Percentiles rank a stretch among this genome's conserved stretches.
These are phyloP conservation scores for Albizia julibrissin DNA, from an alignment of 306 rosid genomes.

Conservation along the genomic window DNA sequence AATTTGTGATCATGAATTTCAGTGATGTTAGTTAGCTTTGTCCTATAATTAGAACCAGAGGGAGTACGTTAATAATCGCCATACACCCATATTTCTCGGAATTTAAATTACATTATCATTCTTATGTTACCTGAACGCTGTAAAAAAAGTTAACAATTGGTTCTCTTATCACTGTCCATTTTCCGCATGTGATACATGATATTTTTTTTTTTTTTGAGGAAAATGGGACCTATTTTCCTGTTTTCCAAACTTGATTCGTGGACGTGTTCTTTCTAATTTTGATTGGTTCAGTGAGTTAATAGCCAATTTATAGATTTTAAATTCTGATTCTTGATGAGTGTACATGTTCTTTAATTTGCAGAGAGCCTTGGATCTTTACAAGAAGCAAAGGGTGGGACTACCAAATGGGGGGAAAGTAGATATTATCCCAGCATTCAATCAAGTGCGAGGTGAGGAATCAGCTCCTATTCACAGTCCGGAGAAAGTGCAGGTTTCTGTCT, in stretches of 20 bases:
- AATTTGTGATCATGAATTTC: not conserved
- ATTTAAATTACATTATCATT: not conserved
- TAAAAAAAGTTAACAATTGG: not conserved
- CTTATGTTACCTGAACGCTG: constrained; percentile 10
- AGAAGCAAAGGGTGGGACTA: constrained; percentile 66
- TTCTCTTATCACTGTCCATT: not conserved
- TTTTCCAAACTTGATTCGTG: not conserved
- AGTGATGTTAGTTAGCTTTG: not conserved
- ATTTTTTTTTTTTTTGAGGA: too few relatives aligned
- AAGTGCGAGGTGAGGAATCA: constrained; percentile 45
- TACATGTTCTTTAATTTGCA: constrained; percentile 45
- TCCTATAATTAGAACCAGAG: not conserved
- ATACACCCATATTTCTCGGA: constrained; percentile 21
- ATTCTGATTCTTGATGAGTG: constrained; percentile 31
- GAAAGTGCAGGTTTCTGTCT: constrained; percentile 46
- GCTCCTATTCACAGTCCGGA: constrained; percentile 39
- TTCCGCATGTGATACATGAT: not conserved
- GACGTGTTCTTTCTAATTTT: not conserved
- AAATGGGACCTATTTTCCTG: not conserved
- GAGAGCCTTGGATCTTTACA: constrained; percentile 83
- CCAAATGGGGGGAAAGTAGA: constrained; percentile 50
- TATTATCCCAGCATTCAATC: constrained; percentile 42
- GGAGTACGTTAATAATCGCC: not conserved
- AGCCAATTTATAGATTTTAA: not conserved
- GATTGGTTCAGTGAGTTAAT: not conserved